phyloP scores from a whole-genome alignment of 2,329 filamentous ascomycete species.

The Sclerotinia minor region DNA sequence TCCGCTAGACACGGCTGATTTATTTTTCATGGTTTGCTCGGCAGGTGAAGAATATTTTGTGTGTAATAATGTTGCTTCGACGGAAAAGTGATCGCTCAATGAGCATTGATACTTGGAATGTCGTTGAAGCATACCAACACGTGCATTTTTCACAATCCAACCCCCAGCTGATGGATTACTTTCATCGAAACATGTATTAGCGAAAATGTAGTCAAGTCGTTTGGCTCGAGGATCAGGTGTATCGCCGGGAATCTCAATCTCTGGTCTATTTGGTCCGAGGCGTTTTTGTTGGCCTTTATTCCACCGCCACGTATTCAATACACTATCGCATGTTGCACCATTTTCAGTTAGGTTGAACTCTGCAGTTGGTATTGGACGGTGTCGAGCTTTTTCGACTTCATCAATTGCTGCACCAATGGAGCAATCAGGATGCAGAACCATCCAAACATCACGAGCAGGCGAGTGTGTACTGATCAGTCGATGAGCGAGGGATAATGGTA shows the following conservation, averaged over 20 bases:
- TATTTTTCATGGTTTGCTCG: conserved; percentile 29
- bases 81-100: conserved; percentile 91
- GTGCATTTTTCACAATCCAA: conserved; percentile 71
- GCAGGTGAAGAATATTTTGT: conserved; percentile 29
- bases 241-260: conserved; percentile 61
- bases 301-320: conserved; percentile 94
- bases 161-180: conserved; percentile 37
- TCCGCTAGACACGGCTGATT: conserved; percentile 35
- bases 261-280: conserved; percentile 63
- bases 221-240: conserved; percentile 74
- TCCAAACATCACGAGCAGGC: conserved; percentile 81
- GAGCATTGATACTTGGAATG: conserved; percentile 82
- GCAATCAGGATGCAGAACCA: conserved; percentile 77
- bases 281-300: conserved; percentile 66
- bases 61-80: conserved; percentile 69
- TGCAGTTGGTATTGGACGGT: conserved; percentile 69
- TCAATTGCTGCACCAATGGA: conserved; percentile 74
- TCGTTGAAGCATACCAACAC: conserved; percentile 77
- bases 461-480: conserved; percentile 76
- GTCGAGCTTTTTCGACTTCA: conserved; percentile 64
- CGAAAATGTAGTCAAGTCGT: conserved; percentile 92
- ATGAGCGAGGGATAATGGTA: conserved; percentile 83
- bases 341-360: conserved; percentile 77
- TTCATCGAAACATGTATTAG: conserved; percentile 54
- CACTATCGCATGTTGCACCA: conserved; percentile 82